Percentiles rank a stretch among this genome's conserved stretches.
These are phyloP conservation scores for Pseudogymnoascus verrucosus DNA, from an alignment of 2,329 filamentous ascomycete species.

Conservation along the genomic window DNA sequence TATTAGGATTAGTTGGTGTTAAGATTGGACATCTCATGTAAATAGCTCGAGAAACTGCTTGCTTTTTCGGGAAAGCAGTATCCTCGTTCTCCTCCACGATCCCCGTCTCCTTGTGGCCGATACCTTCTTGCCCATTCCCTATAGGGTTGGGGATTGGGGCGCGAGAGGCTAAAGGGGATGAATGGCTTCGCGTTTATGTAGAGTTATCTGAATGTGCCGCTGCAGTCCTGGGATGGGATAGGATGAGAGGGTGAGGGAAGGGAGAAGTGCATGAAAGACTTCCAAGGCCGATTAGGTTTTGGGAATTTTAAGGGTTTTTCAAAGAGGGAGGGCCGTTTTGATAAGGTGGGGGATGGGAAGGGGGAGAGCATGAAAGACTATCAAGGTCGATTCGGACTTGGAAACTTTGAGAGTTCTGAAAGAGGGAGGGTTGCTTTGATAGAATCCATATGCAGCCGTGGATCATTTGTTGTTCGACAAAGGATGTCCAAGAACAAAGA, in stretches of 20 bases:
- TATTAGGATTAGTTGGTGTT: too few relatives aligned
- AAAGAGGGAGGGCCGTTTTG: background rate
- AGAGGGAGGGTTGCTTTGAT: too few relatives aligned
- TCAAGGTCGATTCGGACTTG: too few relatives aligned
- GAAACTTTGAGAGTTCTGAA: too few relatives aligned
- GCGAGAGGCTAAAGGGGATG: constrained; percentile 36
- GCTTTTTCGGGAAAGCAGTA: too few relatives aligned
- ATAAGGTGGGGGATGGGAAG: background rate
- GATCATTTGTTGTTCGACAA: background rate
- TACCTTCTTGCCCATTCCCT: constrained; percentile 63
- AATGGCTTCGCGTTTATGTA: constrained; percentile 65
- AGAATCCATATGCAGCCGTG: too few relatives aligned
- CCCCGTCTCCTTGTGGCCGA: constrained; percentile 65
- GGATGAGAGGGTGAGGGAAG: too few relatives aligned
- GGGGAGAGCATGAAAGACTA: too few relatives aligned
- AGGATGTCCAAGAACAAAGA: background rate
- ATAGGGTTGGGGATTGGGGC: constrained; percentile 41
- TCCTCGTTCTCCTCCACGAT: constrained; percentile 54
- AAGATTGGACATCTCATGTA: too few relatives aligned
- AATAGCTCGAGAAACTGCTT: too few relatives aligned
- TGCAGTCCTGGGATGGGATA: background rate
- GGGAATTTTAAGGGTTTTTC: background rate
- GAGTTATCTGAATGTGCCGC: constrained; percentile 55
- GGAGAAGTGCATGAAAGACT: background rate
- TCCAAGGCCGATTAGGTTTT: background rate